Evolutionary conservation across 257 asterid genomes (phyloP).

Genomic region (Mentha longifolia): DNA sequence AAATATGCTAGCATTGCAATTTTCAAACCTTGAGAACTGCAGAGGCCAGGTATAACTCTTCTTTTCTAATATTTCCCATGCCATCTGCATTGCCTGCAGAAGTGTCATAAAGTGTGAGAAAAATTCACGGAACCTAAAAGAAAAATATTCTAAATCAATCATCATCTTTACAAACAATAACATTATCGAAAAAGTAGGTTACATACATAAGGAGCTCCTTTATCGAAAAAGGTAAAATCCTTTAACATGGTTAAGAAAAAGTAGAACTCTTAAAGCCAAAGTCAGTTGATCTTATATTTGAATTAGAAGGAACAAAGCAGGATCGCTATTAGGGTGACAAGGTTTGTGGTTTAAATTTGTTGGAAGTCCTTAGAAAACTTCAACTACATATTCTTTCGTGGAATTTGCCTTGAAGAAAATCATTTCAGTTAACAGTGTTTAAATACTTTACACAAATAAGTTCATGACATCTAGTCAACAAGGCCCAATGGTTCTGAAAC

Average conservation of each 20-base stretch:
- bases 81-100: constrained; percentile 81
- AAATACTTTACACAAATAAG: neutral
- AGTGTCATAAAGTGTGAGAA: constrained; percentile 19
- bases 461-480: neutral
- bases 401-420: constrained; percentile 8
- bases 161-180: neutral
- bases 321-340: neutral
- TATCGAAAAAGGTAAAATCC: neutral
- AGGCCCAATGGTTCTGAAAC: constrained; percentile 5
- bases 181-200: too few relatives aligned
- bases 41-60: constrained; percentile 81
- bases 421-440: neutral
- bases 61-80: constrained; percentile 71
- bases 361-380: neutral
- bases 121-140: constrained; percentile 1
- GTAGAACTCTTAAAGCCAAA: constrained; percentile 2
- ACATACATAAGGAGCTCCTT: neutral
- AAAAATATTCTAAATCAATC: neutral
- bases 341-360: neutral
- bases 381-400: constrained; percentile 14
- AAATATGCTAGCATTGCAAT: constrained; percentile 4
- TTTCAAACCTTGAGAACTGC: constrained; percentile 82
- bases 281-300: neutral
- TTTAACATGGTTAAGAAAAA: constrained; percentile 1
- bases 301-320: neutral